These are phyloP conservation scores for Penicillium paneum DNA, from an alignment of 2,329 filamentous ascomycete genomes.

Conservation along the genomic window DNA sequence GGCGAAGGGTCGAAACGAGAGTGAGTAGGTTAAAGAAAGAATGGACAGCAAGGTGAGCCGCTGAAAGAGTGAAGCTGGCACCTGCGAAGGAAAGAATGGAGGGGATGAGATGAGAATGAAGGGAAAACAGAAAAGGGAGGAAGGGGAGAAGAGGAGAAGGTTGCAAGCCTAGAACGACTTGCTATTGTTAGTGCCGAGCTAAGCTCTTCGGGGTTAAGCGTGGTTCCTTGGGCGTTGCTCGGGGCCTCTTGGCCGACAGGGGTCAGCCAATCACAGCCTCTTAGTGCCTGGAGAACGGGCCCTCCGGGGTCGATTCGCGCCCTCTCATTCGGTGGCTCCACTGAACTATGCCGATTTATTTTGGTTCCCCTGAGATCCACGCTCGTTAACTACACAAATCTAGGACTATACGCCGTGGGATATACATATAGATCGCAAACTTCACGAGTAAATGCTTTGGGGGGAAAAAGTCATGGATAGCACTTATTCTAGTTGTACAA, in stretches of 20 bases:
- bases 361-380: slow-evolving; percentile 6
- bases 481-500: not conserved
- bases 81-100: slow-evolving; percentile 37
- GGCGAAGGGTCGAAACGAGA: slow-evolving; percentile 4
- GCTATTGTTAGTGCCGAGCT: slow-evolving; percentile 18
- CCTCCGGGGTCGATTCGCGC: not conserved
- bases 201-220: slow-evolving; percentile 36
- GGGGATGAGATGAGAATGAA: slow-evolving; percentile 22
- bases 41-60: slow-evolving; percentile 51
- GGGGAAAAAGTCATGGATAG: too few species aligned
- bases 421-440: not conserved
- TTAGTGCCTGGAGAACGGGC: slow-evolving; percentile 11
- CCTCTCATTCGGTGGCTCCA: slow-evolving; percentile 11
- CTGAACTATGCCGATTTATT: slow-evolving; percentile 18
- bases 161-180: slow-evolving; percentile 5
- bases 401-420: not conserved
- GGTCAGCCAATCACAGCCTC: slow-evolving; percentile 5
- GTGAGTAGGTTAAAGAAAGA: slow-evolving; percentile 37
- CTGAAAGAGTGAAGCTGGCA: slow-evolving; percentile 65
- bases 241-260: slow-evolving; percentile 50
- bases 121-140: slow-evolving; percentile 23
- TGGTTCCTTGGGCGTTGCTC: slow-evolving; percentile 44
- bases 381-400: not conserved
- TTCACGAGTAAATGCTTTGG: not conserved
- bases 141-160: slow-evolving; percentile 22